phyloP scores from a whole-genome alignment of 768 basidiomycete genomes.

The Mycena floridula region DNA sequence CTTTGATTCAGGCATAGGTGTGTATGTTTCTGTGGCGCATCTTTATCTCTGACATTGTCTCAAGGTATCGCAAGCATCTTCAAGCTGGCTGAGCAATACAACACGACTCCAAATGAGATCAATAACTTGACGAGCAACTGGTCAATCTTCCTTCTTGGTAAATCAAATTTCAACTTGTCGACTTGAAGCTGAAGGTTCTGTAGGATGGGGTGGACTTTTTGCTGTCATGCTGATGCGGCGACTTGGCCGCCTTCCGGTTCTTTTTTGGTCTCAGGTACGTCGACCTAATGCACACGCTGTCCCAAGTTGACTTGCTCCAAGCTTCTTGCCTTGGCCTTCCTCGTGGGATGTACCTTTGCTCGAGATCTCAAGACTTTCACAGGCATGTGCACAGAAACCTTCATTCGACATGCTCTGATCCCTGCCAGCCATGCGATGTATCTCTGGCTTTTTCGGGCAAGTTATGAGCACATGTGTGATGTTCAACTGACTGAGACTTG shows the following conservation, averaged over 20 bases:
- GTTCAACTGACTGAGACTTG: not conserved
- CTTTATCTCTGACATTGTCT: not conserved
- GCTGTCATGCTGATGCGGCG: slow-evolving; percentile 62
- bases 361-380: slow-evolving; percentile 52
- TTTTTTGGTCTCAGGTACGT: slow-evolving; percentile 67
- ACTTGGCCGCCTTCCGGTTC: slow-evolving; percentile 55
- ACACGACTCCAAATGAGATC: slow-evolving; percentile 50
- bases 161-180: slow-evolving; percentile 2
- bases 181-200: not conserved
- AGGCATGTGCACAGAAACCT: slow-evolving; percentile 25
- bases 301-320: slow-evolving; percentile 12
- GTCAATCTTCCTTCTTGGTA: slow-evolving; percentile 60
- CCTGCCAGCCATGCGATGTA: slow-evolving; percentile 43
- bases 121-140: slow-evolving; percentile 63
- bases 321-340: slow-evolving; percentile 52
- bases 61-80: slow-evolving; percentile 59
- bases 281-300: not conserved
- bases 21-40: slow-evolving; percentile 5
- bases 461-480: slow-evolving; percentile 8
- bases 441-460: slow-evolving; percentile 53
- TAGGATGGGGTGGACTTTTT: slow-evolving; percentile 56
- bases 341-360: slow-evolving; percentile 54
- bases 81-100: slow-evolving; percentile 45
- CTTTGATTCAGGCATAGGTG: slow-evolving; percentile 61
- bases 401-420: not conserved